Conservation (phyloP, 2,329 filamentous ascomycete genomes). For the Diplocarpon rosae region DNA sequence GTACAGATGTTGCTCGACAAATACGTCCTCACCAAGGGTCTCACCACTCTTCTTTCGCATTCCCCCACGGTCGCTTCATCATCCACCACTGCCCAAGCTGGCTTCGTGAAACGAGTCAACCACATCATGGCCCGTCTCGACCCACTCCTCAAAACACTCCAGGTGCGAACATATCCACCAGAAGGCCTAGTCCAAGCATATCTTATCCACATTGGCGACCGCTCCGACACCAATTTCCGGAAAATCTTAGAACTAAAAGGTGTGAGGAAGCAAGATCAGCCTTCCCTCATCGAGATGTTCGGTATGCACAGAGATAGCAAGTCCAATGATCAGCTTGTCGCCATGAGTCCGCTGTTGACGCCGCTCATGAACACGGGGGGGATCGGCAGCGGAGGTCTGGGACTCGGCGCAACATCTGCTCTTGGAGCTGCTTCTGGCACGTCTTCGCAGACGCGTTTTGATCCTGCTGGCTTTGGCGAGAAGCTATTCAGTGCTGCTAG, state of each 20-base stretch:
- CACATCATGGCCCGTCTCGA: conserved; percentile 79
- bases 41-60: conserved; percentile 59
- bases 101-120: conserved; percentile 79
- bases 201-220: conserved; percentile 90
- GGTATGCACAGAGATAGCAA: conserved; percentile 65
- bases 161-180: conserved; percentile 81
- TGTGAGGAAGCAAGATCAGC: conserved; percentile 73
- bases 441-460: conserved; percentile 51
- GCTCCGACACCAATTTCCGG: conserved; percentile 86
- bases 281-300: conserved; percentile 78
- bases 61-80: conserved; percentile 22
- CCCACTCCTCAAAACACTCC: conserved; percentile 87
- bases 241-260: conserved; percentile 96
- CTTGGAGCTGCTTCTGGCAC: conserved; percentile 29
- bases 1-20: conserved; percentile 85
- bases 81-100: conserved; percentile 30
- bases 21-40: conserved; percentile 74
- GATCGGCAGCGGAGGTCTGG: conserved; percentile 33
- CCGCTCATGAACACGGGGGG: conserved; percentile 45
- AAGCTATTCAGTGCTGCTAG: conserved; percentile 80
- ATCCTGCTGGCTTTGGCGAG: conserved; percentile 72
- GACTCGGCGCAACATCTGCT: conserved; percentile 35
- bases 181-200: conserved; percentile 96
- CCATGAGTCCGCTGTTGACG: conserved; percentile 59
- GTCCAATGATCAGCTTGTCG: conserved; percentile 55